Percentiles rank a stretch among this genome's conserved stretches.
phyloP scores from a whole-genome alignment of 2,329 filamentous ascomycete genomes.

The Neopestalotiopsis rosae region DNA sequence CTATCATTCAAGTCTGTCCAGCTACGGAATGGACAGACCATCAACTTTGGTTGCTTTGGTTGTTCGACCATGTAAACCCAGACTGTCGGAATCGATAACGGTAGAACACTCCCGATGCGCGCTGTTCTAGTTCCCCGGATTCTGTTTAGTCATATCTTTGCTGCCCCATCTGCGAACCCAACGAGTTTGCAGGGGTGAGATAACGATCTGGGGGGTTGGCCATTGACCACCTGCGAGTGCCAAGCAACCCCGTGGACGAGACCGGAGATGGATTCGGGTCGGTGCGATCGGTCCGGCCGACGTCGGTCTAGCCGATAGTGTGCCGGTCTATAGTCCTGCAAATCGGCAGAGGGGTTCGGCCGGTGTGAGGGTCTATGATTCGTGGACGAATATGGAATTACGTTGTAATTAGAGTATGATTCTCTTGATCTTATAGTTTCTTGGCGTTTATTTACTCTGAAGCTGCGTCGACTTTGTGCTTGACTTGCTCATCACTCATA shows the following conservation, averaged over 20 bases:
- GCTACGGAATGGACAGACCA: no score
- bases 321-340: conserved; percentile 2
- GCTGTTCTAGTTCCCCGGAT: background rate
- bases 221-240: background rate
- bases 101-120: background rate
- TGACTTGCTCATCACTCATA: background rate
- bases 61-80: background rate
- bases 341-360: background rate
- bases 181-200: background rate
- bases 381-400: background rate
- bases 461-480: background rate
- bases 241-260: background rate
- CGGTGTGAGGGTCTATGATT: background rate
- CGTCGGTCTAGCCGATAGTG: conserved; percentile 2
- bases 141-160: conserved; percentile 7
- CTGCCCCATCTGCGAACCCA: background rate
- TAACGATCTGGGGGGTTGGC: background rate
- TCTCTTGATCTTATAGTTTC: background rate
- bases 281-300: background rate
- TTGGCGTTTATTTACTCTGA: background rate
- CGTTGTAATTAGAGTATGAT: background rate
- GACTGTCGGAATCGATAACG: background rate
- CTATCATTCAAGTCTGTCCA: background rate
- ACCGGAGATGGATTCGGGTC: background rate
- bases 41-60: no score